These are phyloP conservation scores for Lumnitzera racemosa DNA, from an alignment of 345 rosid genomes.

Conservation along the genomic window DNA sequence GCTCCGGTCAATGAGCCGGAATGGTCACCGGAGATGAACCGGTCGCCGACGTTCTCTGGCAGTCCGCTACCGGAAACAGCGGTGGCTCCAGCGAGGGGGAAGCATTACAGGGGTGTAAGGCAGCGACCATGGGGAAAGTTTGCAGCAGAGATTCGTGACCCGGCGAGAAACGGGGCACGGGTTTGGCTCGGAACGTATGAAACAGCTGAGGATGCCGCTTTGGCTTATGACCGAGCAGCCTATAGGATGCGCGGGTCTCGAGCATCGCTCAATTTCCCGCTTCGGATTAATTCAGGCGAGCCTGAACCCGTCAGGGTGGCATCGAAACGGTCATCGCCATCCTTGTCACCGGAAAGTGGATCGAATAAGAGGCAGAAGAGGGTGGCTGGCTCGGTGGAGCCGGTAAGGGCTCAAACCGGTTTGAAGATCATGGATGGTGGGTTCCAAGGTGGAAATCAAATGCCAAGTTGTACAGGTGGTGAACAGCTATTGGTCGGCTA, in stretches of 20 bases:
- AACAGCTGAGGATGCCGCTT: conserved; percentile 20
- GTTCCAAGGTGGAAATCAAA: conserved; percentile 21
- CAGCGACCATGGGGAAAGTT: conserved; percentile 29
- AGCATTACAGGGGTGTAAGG: conserved; percentile 21
- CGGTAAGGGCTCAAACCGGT: conserved; percentile 17
- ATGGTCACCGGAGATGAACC: neutral
- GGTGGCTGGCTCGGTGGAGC: conserved; percentile 11
- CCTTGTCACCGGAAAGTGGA: conserved; percentile 28
- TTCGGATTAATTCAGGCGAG: conserved; percentile 15
- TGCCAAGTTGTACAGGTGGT: conserved; percentile 26
- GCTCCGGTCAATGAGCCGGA: conserved; percentile 27
- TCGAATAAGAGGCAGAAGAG: conserved; percentile 54
- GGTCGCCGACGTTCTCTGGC: neutral
- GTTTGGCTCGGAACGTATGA: conserved; percentile 25
- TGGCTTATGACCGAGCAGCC: conserved; percentile 23
- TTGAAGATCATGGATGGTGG: conserved; percentile 11
- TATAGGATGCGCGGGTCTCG: conserved; percentile 20
- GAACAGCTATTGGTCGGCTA: conserved; percentile 20
- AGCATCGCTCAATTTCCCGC: conserved; percentile 19
- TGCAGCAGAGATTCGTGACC: conserved; percentile 26
- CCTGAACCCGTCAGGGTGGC: conserved; percentile 89
- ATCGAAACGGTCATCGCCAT: conserved; percentile 45
- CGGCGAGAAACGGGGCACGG: conserved; percentile 19
- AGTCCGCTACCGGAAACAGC: neutral
- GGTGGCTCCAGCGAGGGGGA: conserved; percentile 15